phyloP scores from a whole-genome alignment of 768 basidiomycete species.

The Lactarius akahatsu region DNA sequence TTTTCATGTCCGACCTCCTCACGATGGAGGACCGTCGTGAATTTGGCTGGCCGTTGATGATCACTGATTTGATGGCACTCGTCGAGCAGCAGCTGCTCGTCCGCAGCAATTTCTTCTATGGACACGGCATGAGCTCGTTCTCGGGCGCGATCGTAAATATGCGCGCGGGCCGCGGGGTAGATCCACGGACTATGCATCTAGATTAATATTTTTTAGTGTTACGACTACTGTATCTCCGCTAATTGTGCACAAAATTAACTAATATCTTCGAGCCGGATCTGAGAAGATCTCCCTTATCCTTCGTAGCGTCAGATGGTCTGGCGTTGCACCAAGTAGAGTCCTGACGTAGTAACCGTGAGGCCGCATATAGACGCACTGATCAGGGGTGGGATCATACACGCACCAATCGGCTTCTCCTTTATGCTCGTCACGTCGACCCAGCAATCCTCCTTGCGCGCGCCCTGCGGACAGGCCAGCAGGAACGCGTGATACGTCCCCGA shows the following conservation, averaged over 20 bases:
- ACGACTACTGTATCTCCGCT: background rate
- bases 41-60: slow-evolving; percentile 44
- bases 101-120: slow-evolving; percentile 40
- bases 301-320: background rate
- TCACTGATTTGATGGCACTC: slow-evolving; percentile 45
- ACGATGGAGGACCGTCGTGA: slow-evolving; percentile 41
- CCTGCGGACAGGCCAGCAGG: slow-evolving; percentile 4
- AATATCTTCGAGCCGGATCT: too few relatives aligned
- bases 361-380: too few relatives aligned
- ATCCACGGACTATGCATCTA: slow-evolving; percentile 37
- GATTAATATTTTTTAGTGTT: slow-evolving; percentile 33
- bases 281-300: too few relatives aligned
- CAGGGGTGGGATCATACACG: background rate
- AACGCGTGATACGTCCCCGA: too few relatives aligned
- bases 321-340: background rate
- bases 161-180: slow-evolving; percentile 39
- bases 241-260: background rate
- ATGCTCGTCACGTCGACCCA: slow-evolving; percentile 9
- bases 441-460: slow-evolving; percentile 11
- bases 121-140: slow-evolving; percentile 40
- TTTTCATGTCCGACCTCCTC: slow-evolving; percentile 44
- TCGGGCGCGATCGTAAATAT: slow-evolving; percentile 42
- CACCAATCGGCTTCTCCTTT: slow-evolving; percentile 6
- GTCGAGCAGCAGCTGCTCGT: slow-evolving; percentile 44
- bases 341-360: background rate